A percentile compares a stretch with the other conserved stretches of the same genome.
Evolutionary conservation across 2,329 filamentous ascomycete species (phyloP).

Genomic region (Xylaria sp.): DNA sequence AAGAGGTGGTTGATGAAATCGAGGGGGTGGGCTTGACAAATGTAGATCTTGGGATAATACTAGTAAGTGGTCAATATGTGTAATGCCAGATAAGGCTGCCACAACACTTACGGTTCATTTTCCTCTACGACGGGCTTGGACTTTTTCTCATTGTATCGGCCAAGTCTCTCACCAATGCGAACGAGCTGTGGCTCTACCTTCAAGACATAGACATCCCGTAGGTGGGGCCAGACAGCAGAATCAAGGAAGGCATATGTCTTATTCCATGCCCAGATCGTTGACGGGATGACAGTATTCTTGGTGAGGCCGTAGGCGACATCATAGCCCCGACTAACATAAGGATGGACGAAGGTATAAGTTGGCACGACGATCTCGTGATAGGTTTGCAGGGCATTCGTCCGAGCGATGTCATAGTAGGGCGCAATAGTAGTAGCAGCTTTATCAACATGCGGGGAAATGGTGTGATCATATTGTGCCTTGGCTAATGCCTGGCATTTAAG

Average conservation of each 20-base stretch:
- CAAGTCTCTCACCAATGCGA: slow-evolving; percentile 89
- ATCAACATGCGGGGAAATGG: slow-evolving; percentile 78
- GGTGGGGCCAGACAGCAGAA: slow-evolving; percentile 80
- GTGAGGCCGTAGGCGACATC: slow-evolving; percentile 73
- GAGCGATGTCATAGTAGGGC: slow-evolving; percentile 79
- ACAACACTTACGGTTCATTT: slow-evolving; percentile 46
- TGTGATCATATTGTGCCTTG: slow-evolving; percentile 74
- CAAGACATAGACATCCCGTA: slow-evolving; percentile 84
- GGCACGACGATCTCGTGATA: slow-evolving; percentile 81
- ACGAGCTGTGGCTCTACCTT: slow-evolving; percentile 96
- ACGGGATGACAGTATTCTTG: slow-evolving; percentile 76
- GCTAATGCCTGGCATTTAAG: slow-evolving; percentile 70
- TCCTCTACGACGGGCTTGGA: slow-evolving; percentile 52
- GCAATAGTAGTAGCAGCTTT: slow-evolving; percentile 66
- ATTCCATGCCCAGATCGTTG: slow-evolving; percentile 76
- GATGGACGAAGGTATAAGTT: slow-evolving; percentile 77
- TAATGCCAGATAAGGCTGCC: not conserved
- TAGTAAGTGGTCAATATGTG: slow-evolving; percentile 39
- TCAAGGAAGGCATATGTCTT: slow-evolving; percentile 77
- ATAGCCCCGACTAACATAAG: slow-evolving; percentile 79
- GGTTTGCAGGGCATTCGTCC: slow-evolving; percentile 71
- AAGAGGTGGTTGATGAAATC: slow-evolving; percentile 46
- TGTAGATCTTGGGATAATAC: slow-evolving; percentile 50
- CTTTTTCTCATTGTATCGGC: slow-evolving; percentile 71
- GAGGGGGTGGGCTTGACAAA: slow-evolving; percentile 53